Evolutionary conservation across 1,284 basidiomycete species (phyloP), one percentile per base, ranked within the genome.

Genomic region (Malassezia nana): DNA sequence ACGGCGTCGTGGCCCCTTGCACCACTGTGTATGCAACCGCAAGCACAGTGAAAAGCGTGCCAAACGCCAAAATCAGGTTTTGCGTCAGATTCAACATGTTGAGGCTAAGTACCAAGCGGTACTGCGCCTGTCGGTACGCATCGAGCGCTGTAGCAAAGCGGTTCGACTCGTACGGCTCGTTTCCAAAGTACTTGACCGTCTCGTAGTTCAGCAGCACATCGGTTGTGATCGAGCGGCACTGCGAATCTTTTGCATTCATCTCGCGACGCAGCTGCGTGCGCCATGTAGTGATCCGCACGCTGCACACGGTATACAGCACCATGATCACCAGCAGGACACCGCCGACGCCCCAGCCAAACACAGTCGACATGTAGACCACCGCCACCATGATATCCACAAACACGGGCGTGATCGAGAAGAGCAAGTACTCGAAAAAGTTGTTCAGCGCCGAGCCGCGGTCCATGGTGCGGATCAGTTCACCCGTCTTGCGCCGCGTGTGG

Each of bases 381-480:
- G 76, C 76, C 30, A 77, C 70, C 31, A 67, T 65, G 54, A 86
- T 83, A 75, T 91, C 89, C 52, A 87, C 77, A 63, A 89, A 82
- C 28, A 84, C 86, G 0, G 89, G 87, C 20, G 84, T 62, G 57
- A 89, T 81, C 62, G 81, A 85, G 79, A 89, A 89, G 25, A 89
- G 74, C 30, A 90, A 64, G 62, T 70, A 66, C 51, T 70, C 63
- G 55, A 69, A 73, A 51, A 72, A 71, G 48, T 63, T 75, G 55
- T 74, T 72, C 67, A 83, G 80, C 1, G 81, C 79, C 3, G 79
- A 77, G 12, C 82, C 82, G 46, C 82, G 78, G 58, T 82, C 81
- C n/a, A 84, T 76, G 57, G 83, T 83, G n/a, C 82, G 77, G 13
- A 83, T 76, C 13, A 83, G 77, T 65, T 84, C 82, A 28, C 82